Percentiles rank a stretch among this genome's conserved stretches.
These are phyloP conservation scores for Carpinus viminea DNA, from an alignment of 306 rosid species.

Conservation along the genomic window DNA sequence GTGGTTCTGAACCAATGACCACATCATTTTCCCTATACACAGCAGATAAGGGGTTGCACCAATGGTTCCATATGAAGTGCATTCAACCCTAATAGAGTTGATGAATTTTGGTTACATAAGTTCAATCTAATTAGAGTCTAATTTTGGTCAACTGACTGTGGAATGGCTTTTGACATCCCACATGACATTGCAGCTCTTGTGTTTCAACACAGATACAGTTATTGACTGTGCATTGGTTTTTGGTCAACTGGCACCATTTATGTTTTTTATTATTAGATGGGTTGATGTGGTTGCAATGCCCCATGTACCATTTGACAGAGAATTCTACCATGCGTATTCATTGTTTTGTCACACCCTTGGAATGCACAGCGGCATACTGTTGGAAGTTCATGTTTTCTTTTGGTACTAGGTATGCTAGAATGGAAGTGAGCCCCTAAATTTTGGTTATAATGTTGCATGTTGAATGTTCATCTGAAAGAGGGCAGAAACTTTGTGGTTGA, in stretches of 20 bases:
- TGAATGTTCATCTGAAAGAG: not conserved
- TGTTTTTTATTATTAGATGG: not conserved
- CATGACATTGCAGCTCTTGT: not conserved
- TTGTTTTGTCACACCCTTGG: not conserved
- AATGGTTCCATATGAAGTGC: not conserved
- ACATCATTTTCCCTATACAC: not conserved
- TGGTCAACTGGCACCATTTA: not conserved
- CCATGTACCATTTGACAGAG: not conserved
- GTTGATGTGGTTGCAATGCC: not conserved
- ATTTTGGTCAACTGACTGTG: no score
- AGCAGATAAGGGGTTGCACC: no score
- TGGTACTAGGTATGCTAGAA: not conserved
- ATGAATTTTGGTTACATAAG: not conserved
- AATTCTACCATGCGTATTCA: not conserved
- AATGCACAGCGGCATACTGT: not conserved
- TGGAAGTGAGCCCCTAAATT: not conserved
- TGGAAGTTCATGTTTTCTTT: not conserved
- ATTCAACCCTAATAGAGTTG: not conserved
- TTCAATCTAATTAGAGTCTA: not conserved
- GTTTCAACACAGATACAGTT: not conserved
- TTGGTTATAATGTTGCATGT: not conserved
- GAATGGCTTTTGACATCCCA: not conserved
- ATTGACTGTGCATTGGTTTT: not conserved
- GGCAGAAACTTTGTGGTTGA: not conserved
- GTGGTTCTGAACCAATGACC: not conserved